Evolutionary conservation across 176 grass and related monocot species (phyloP), one percentile per base, ranked within the genome.

Genomic region (Lolium multiflorum): DNA sequence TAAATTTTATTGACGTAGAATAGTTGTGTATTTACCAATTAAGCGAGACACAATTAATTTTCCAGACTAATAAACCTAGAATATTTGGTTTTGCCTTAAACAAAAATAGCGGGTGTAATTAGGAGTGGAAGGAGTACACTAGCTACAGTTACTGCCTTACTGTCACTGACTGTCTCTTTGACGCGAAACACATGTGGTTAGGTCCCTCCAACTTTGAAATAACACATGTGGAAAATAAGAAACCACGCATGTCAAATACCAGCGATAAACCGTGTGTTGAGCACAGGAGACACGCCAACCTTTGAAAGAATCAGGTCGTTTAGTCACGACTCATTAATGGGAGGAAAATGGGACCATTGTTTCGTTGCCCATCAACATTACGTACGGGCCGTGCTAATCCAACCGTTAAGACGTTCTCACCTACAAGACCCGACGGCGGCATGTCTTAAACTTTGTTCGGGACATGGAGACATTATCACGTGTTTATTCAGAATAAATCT

Each of bases 281-380:
- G 4, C 74, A 76, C 25, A 76, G 73, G 73, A 28, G 73, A 76
- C 71, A 74, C 71, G 71, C 46, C 22, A 9, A 70, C 43, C 17
- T 70, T 70, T n/a, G 9, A 70, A 70, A 38, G 18, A 51, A 26
- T 74, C 54, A 9, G 9, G 57, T 11, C 76, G 52, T 56, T 11
- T 56, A 57, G 51, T 28, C 11, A 57, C 2, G 28, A 59, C 50
- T 20, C 21, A 48, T 48, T 15, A 26, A 22, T 51, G 43, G 11
- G 70, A 48, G 70, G 46, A 71, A 46, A 71, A 71, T 71, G 70
- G 71, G 72, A 75, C 72, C 72, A 75, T 75, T 75, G 8, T 51
- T 48, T 28, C 24, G 44, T 75, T 51, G 72, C 7, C 72, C 72
- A 15, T 75, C 72, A 75, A 25, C 46, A 17, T 51, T 67, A 51